Base-by-base conservation (phyloP, 176 grass and related monocot genomes). In the Eragrostis curvula region DNA sequence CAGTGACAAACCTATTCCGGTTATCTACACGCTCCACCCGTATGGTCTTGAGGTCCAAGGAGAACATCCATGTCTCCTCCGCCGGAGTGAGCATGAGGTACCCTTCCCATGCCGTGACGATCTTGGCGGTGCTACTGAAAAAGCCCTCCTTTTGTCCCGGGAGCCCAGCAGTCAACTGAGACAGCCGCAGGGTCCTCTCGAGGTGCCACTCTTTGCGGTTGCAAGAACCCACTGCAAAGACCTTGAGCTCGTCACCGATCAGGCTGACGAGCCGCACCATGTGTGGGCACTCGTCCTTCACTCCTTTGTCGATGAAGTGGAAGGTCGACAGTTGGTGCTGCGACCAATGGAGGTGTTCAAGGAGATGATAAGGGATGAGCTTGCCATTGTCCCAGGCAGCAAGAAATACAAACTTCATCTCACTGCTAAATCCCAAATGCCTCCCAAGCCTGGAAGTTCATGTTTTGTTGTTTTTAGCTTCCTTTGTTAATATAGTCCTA, bases 41-140 rank as follows among this genome's bases (percentile, higher is more conserved):
- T 41, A 77, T 77, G 57, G 74, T 77, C 42, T 29, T 14, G 27
- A 77, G 57, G n/a, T n/a, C n/a, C n/a, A n/a, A n/a, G n/a, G n/a
- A n/a, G n/a, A n/a, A n/a, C n/a, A n/a, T n/a, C n/a, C 32, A 81
- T 0, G n/a, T 28, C 50, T 44, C 55, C 36, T 43, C 65, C 65
- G 39, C 8, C 2, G 41, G 39, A 0, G 66, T 69, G 1, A 69
- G 20, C 66, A 69, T 40, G 5, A 69, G 20, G 41, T 44, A 69
- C 20, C 66, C 66, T 9, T 24, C 7, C 0, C 66, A 39, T 3
- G 67, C 52, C 67, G 40, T 30, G 40, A 69, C 20, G 5, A 69
- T 45, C 21, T 69, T 69, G 0, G 41, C 21, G 0, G 66, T 69
- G 5, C 12, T 21, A 23, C 36, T 3, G 40, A 80, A 71, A 41